Conservation (phyloP, 371 early-diverging fungal genomes). For the Mucor ambiguus region DNA sequence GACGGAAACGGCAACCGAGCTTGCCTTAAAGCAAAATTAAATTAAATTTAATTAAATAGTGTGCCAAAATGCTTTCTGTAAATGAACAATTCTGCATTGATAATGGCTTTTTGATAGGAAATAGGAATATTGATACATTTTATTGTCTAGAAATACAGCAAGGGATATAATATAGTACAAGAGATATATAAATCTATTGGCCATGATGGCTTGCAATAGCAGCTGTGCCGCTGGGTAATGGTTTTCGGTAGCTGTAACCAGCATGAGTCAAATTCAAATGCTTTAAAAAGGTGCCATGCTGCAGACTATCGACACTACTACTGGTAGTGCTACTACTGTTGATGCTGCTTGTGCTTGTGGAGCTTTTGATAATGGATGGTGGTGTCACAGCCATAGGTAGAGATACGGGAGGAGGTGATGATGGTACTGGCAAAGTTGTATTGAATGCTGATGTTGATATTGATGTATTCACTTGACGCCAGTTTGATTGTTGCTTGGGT, state of each 20-base stretch:
- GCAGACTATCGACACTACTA: background rate
- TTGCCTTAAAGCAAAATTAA: background rate
- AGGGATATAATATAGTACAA: background rate
- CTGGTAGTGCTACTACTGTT: constrained; percentile 21
- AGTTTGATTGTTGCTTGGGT: constrained; percentile 17
- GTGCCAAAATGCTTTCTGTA: background rate
- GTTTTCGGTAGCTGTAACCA: background rate
- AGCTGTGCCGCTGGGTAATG: background rate
- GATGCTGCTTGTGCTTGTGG: constrained; percentile 14
- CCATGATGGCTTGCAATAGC: background rate
- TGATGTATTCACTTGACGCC: constrained; percentile 26
- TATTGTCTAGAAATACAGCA: background rate
- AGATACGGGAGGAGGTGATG: background rate
- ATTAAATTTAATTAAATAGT: background rate
- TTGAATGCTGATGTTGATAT: constrained; percentile 14
- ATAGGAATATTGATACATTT: background rate
- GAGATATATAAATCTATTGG: background rate
- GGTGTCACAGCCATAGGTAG: background rate
- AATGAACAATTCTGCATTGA: background rate
- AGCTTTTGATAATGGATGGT: background rate
- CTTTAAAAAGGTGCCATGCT: background rate
- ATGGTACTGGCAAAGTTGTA: background rate
- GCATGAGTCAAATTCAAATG: background rate
- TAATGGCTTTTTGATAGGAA: background rate
- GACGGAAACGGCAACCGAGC: background rate